Evolutionary conservation across 2,329 filamentous ascomycete species (phyloP).

Genomic region (Pseudogymnoascus sp.): DNA sequence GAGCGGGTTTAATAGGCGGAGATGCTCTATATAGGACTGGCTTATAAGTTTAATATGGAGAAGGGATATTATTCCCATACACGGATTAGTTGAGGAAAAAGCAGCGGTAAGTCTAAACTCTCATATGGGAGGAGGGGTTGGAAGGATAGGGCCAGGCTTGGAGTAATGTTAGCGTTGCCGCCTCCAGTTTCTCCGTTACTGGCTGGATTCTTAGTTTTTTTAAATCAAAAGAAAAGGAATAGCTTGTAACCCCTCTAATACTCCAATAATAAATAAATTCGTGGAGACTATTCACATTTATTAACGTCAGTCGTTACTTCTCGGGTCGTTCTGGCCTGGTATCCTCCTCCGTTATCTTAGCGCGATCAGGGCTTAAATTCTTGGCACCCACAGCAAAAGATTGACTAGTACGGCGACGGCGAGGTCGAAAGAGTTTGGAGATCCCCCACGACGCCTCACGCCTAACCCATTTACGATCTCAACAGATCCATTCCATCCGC

Average conservation of each 20-base stretch:
- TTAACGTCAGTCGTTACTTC: neutral
- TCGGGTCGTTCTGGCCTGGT: conserved; percentile 7
- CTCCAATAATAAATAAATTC: neutral
- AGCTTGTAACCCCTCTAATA: neutral
- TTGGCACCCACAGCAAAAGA: conserved; percentile 25
- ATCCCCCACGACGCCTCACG: conserved; percentile 11
- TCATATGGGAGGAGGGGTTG: neutral
- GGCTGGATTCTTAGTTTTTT: neutral
- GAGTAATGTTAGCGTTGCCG: neutral
- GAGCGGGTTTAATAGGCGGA: neutral
- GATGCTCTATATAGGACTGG: neutral
- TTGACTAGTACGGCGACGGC: conserved; percentile 14
- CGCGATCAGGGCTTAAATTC: conserved; percentile 27
- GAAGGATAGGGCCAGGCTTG: neutral
- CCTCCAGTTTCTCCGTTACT: neutral
- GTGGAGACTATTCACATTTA: neutral
- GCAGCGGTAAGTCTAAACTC: neutral
- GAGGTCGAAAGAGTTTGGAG: conserved; percentile 15
- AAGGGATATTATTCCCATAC: neutral
- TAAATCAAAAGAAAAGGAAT: neutral
- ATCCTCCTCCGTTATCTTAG: conserved; percentile 39
- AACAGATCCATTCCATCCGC: conserved; percentile 23
- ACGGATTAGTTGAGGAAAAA: neutral
- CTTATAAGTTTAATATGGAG: neutral
- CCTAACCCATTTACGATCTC: conserved; percentile 11